These are phyloP conservation scores for Lotmaria passim DNA, from an alignment of 208 protist species.

Conservation along the genomic window DNA sequence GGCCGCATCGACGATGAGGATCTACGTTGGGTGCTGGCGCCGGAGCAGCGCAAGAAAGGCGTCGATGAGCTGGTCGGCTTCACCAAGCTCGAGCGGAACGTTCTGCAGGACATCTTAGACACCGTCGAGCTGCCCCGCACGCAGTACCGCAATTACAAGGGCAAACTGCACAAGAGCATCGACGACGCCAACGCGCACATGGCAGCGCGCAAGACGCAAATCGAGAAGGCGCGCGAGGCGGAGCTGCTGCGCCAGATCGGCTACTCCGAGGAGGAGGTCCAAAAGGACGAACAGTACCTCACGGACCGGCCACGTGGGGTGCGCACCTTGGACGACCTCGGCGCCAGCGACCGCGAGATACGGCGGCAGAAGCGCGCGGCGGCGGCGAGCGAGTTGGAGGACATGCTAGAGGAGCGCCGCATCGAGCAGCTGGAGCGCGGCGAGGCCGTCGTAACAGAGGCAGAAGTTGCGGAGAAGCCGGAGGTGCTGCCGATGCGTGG, in stretches of 20 bases:
- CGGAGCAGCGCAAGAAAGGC: slow-evolving; percentile 69
- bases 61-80: slow-evolving; percentile 58
- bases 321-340: slow-evolving; percentile 80
- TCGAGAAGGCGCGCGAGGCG: slow-evolving; percentile 80
- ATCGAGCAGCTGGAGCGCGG: slow-evolving; percentile 79
- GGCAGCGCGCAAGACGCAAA: slow-evolving; percentile 67
- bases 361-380: slow-evolving; percentile 51
- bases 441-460: slow-evolving; percentile 46
- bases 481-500: slow-evolving; percentile 51
- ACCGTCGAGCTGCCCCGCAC: slow-evolving; percentile 80
- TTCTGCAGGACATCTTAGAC: slow-evolving; percentile 85
- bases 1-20: slow-evolving; percentile 88
- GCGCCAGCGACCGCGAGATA: slow-evolving; percentile 67
- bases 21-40: slow-evolving; percentile 68
- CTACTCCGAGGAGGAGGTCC: slow-evolving; percentile 79
- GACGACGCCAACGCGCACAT: slow-evolving; percentile 84
- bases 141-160: slow-evolving; percentile 90
- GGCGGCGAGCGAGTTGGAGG: slow-evolving; percentile 66
- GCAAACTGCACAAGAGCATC: slow-evolving; percentile 84
- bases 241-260: slow-evolving; percentile 80
- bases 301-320: slow-evolving; percentile 75
- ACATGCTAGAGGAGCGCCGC: slow-evolving; percentile 76
- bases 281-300: slow-evolving; percentile 79
- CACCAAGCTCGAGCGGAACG: slow-evolving; percentile 75
- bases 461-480: slow-evolving; percentile 60